Evolutionary conservation across 2,329 filamentous ascomycete species (phyloP), one percentile per base, ranked within the genome.

Genomic region (Leptographium wingfieldii): DNA sequence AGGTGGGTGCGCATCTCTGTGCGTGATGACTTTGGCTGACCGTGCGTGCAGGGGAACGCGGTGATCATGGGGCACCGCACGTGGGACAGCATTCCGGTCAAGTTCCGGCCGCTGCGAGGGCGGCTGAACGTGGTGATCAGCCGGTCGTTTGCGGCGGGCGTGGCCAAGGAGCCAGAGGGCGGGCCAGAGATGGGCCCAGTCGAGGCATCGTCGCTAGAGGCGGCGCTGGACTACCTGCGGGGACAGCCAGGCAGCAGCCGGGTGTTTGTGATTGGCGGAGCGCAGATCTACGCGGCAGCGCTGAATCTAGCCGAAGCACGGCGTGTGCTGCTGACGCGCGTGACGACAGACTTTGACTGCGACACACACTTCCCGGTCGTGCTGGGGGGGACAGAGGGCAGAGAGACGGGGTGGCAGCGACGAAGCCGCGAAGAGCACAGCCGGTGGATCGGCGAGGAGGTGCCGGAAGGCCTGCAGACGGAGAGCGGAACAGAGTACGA

Each of bases 1-100:
- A 65, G 12, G 65, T 40, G 43, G 43, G 3, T 49, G 27, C 2
- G 6, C 5, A 5, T 31, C n/a, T 38, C 55, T 52, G 51, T 9
- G 9, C 29, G 6, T 14, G 29, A 29, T 48, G 16, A 12, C 29
- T 35, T 22, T 22, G 22, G 7, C 40, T 27, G 38, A 1, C 7
- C 1, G 16, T 40, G 40, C 46, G 1, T 3, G 22, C 3, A 51
- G 2, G 43, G 48, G 65, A 92, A 92, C 71, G 88, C 89, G 22
- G 89, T 97, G 57, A 87, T 99, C 66, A 99, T 99, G 94, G 94
- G 94, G 62, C 88, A 94, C 69, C 96, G 95, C 73, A 99, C 94
- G 0, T 99, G 92, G 86, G 90, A 95, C 58, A 90, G 85, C 64
- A 92, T 99, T 62, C 92, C 94, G 2, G 69, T 77, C 7, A 80